A percentile compares a stretch with the other conserved stretches of the same genome.
Conservation (phyloP, 768 basidiomycete genomes). For the Trichaptum fuscoviolaceum region DNA sequence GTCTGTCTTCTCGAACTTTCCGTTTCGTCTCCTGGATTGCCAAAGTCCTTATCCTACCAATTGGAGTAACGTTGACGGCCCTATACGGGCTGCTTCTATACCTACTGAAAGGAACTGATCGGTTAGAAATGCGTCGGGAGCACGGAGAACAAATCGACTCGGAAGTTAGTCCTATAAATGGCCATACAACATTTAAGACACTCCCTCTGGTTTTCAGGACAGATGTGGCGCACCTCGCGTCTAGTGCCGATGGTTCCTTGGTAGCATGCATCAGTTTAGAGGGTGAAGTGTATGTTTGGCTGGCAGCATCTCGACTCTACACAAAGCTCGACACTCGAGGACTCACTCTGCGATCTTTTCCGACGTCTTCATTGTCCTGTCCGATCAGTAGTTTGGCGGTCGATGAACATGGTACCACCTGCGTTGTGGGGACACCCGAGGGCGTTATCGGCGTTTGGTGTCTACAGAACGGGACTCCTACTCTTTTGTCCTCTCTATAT, state of each 20-base stretch:
- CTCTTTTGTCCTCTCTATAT: constrained; percentile 34
- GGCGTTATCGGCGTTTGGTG: constrained; percentile 64
- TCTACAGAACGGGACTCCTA: constrained; percentile 36
- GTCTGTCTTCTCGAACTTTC: constrained; percentile 43
- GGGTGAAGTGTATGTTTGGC: constrained; percentile 75
- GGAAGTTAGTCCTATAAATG: constrained; percentile 28
- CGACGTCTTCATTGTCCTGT: constrained; percentile 41
- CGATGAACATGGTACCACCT: constrained; percentile 52
- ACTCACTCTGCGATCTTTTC: constrained; percentile 43
- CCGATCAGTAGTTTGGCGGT: constrained; percentile 59
- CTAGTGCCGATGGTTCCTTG: constrained; percentile 60
- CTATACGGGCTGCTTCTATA: constrained; percentile 79
- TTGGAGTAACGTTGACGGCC: constrained; percentile 64
- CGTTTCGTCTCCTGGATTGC: constrained; percentile 66
- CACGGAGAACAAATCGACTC: constrained; percentile 32
- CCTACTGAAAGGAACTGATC: constrained; percentile 85
- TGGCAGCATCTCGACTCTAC: constrained; percentile 36
- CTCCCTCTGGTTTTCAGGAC: constrained; percentile 77
- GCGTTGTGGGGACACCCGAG: constrained; percentile 66
- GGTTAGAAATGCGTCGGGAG: constrained; percentile 80
- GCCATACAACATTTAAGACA: constrained; percentile 52
- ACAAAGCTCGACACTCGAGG: constrained; percentile 47
- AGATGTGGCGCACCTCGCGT: constrained; percentile 77
- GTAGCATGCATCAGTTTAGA: constrained; percentile 71
- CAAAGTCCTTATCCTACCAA: constrained; percentile 83